These are phyloP conservation scores for Pseudonitzschia multiseries DNA, from an alignment of 108 stramenopile species.

Conservation along the genomic window DNA sequence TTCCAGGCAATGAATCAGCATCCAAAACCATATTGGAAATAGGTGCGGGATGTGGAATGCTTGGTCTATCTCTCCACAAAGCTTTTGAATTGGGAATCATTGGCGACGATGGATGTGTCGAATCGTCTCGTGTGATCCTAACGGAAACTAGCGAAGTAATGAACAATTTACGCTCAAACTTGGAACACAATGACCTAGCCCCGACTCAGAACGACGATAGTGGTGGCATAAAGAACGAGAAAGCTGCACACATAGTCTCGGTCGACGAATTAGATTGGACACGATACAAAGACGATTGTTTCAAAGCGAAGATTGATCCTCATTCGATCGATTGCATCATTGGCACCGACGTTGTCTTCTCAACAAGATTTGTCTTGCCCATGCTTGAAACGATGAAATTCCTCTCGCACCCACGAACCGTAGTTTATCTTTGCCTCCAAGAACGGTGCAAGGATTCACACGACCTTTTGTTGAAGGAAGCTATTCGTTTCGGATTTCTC, in stretches of 20 bases:
- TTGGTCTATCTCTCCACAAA: conserved; percentile 23
- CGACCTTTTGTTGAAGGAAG: conserved; percentile 45
- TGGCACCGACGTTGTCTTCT: conserved; percentile 78
- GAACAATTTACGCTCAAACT: conserved; percentile 48
- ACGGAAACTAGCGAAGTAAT: conserved; percentile 64
- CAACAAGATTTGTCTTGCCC: conserved; percentile 56
- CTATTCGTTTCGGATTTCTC: conserved; percentile 41
- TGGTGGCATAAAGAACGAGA: not conserved
- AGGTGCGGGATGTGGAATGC: conserved; percentile 13
- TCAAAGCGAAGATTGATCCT: conserved; percentile 30
- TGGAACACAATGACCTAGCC: conserved; percentile 17
- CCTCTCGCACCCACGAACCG: conserved; percentile 43
- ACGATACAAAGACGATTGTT: conserved; percentile 45
- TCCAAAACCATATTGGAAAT: conserved; percentile 11
- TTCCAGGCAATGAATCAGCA: not conserved
- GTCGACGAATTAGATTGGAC: conserved; percentile 57
- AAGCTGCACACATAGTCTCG: not conserved
- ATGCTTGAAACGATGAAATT: conserved; percentile 52
- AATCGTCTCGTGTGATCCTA: conserved; percentile 47
- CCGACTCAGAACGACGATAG: not conserved
- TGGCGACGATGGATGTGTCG: not conserved
- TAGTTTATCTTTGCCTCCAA: conserved; percentile 67
- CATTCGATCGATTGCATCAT: conserved; percentile 72
- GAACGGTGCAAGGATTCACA: conserved; percentile 63
- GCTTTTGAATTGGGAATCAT: conserved; percentile 22